Evolutionary conservation across 352 stramenopile genomes (phyloP), one percentile per base, ranked within the genome.

Genomic region (Albugo candida): DNA sequence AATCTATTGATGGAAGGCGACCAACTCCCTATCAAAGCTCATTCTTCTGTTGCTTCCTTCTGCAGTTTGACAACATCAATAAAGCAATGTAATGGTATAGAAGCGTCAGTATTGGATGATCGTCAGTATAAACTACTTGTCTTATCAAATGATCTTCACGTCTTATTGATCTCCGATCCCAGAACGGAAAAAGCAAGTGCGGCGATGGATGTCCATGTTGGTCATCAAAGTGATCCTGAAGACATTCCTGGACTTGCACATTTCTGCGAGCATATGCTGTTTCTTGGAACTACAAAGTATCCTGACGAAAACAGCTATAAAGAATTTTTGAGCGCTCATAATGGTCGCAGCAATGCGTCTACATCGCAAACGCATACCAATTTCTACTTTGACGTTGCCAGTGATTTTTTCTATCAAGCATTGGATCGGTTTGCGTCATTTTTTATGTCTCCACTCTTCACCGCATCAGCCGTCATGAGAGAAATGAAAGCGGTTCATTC

Each of bases 351-450:
- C 54, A 98, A 98, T 67, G 94, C 94, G 20, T 98, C 92, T 47
- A 98, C 94, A 43, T 94, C 88, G 50, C 76, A 71, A 51, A 93
- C 96, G 64, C 77, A 96, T 63, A 98, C 94, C 12, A 94, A 96
- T 49, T 98, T 95, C 61, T 97, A 97, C 68, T 98, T 98, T 62
- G 84, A 97, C 53, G 77, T 98, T 44, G 64, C 84, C 19, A 78
- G 70, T 24, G 66, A 76, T 5, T 67, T 83, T 18, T 58, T 87
- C 21, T 49, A 71, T 41, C 86, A 83, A 20, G 86, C 81, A 19
- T 58, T 98, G n/a, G 92, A 98, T 63, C 78, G 93, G 19, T 97
- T 98, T 51, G 70, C 93, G 31, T 87, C 97, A 71, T 99, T 99
- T 55, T 98, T 98, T 64, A 88, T 97, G 27, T 59, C 81, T n/a